Conservation (phyloP, 2,329 filamentous ascomycete species). For the Hypoxylon sp. region DNA sequence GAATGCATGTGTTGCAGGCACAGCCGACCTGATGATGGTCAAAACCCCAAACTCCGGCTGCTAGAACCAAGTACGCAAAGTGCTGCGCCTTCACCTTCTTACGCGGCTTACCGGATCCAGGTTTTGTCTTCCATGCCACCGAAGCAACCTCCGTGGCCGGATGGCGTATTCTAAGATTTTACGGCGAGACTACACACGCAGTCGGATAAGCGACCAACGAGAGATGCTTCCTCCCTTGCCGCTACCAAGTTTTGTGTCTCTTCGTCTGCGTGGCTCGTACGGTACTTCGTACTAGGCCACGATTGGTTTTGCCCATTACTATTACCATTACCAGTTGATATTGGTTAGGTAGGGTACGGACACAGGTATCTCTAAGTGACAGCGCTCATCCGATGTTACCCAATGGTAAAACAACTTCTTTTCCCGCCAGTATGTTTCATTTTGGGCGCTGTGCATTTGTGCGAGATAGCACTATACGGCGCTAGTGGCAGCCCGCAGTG, state of each 20-base stretch:
- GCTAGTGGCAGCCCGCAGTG: constrained; percentile 11
- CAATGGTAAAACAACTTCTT: constrained; percentile 17
- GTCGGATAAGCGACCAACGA: constrained; percentile 18
- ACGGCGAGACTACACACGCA: constrained; percentile 21
- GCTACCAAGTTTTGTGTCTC: constrained; percentile 20
- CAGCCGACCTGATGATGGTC: constrained; percentile 1
- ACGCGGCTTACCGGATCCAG: constrained; percentile 34
- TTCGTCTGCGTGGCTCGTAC: constrained; percentile 19
- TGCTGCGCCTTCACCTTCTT: constrained; percentile 32
- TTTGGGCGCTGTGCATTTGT: constrained; percentile 23
- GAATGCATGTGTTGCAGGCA: constrained; percentile 11
- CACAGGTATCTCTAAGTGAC: constrained; percentile 15
- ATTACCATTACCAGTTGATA: constrained; percentile 20
- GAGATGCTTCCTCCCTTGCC: constrained; percentile 10
- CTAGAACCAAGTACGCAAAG: constrained; percentile 10
- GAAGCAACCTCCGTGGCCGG: constrained; percentile 16
- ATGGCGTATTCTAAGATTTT: constrained; percentile 30
- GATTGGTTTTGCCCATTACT: constrained; percentile 20
- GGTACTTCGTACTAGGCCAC: constrained; percentile 11
- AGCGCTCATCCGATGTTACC: constrained; percentile 32
- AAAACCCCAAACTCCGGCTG: constrained; percentile 31
- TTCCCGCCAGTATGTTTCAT: constrained; percentile 14
- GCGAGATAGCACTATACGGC: constrained; percentile 13
- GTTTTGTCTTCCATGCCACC: constrained; percentile 19
- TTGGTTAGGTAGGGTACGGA: constrained; percentile 10